A percentile compares a stretch with the other conserved stretches of the same genome.
Conservation (phyloP, 148 eudicot species). For the Heliamphora exappendiculata region DNA sequence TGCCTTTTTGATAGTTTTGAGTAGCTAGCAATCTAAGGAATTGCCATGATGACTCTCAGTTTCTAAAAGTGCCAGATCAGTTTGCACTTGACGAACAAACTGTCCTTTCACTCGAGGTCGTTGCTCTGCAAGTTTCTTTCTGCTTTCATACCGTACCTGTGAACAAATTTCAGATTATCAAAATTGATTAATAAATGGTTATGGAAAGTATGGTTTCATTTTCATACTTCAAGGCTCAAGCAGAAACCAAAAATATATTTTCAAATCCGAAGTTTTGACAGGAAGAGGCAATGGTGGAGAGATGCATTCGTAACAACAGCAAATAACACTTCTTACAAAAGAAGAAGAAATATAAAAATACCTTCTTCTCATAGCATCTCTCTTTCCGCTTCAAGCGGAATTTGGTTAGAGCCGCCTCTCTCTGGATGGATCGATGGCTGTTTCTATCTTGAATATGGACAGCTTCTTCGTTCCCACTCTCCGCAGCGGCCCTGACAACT, state of each 20-base stretch:
- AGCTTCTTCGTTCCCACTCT: constrained; percentile 28
- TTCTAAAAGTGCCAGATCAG: constrained; percentile 38
- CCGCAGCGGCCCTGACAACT: constrained; percentile 15
- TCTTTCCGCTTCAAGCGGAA: constrained; percentile 89
- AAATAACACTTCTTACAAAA: not conserved
- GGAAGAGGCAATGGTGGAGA: not conserved
- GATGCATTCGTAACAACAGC: not conserved
- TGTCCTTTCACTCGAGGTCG: constrained; percentile 95
- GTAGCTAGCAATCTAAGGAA: constrained; percentile 21
- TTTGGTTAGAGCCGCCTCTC: constrained; percentile 76
- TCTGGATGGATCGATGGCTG: constrained; percentile 41
- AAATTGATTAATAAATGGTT: no score
- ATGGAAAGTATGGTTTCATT: no score
- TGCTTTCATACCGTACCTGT: constrained; percentile 90
- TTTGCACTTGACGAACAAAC: constrained; percentile 71
- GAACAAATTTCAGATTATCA: constrained; percentile 2
- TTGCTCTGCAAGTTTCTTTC: constrained; percentile 88
- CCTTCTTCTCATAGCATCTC: constrained; percentile 96
- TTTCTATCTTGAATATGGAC: constrained; percentile 20
- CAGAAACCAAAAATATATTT: not conserved
- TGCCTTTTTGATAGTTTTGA: no score
- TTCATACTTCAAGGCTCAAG: not conserved
- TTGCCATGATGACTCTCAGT: constrained; percentile 28
- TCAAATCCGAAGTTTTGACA: not conserved
- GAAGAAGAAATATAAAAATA: constrained; percentile 11